Percentiles rank a stretch among this genome's conserved stretches.
Evolutionary conservation across 441 rosid genomes (phyloP).

Genomic region (Biscutella laevigata): DNA sequence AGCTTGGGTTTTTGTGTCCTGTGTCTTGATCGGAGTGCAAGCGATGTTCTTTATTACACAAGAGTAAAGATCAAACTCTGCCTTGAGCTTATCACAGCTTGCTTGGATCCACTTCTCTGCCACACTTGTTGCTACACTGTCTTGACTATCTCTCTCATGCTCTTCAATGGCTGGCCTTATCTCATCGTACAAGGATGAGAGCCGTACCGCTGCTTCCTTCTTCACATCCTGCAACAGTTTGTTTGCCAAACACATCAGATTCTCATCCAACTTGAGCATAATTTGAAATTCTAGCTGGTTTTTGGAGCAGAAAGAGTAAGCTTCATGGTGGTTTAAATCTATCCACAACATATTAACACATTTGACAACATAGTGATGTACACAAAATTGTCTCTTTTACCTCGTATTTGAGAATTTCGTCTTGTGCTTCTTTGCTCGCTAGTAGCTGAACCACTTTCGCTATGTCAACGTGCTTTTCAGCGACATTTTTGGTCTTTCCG

Average conservation of each 20-base stretch:
- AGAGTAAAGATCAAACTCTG: slow-evolving; percentile 77
- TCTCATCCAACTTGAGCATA: neutral
- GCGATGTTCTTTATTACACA: slow-evolving; percentile 52
- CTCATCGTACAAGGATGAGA: slow-evolving; percentile 53
- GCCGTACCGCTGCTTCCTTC: slow-evolving; percentile 50
- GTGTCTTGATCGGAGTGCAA: slow-evolving; percentile 36
- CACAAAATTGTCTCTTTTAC: too few species aligned
- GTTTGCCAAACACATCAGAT: neutral
- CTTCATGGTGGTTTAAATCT: too few species aligned
- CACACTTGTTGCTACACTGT: slow-evolving; percentile 74
- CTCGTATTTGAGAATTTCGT: slow-evolving; percentile 62
- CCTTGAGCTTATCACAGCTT: slow-evolving; percentile 62
- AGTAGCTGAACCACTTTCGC: slow-evolving; percentile 48
- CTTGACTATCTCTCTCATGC: slow-evolving; percentile 89
- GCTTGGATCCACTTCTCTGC: slow-evolving; percentile 96
- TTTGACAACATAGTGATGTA: too few species aligned
- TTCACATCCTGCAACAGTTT: slow-evolving; percentile 47
- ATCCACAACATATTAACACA: too few species aligned
- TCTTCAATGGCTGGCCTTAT: slow-evolving; percentile 89
- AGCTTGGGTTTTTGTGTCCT: slow-evolving; percentile 14
- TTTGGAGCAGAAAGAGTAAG: too few species aligned
- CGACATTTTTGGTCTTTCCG: slow-evolving; percentile 43
- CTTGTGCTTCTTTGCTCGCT: slow-evolving; percentile 56
- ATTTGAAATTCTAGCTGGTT: too few species aligned
- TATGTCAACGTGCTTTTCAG: slow-evolving; percentile 43